Base-by-base conservation (phyloP, 192 early-diverging fungal genomes). In the Mortierella alpina region DNA sequence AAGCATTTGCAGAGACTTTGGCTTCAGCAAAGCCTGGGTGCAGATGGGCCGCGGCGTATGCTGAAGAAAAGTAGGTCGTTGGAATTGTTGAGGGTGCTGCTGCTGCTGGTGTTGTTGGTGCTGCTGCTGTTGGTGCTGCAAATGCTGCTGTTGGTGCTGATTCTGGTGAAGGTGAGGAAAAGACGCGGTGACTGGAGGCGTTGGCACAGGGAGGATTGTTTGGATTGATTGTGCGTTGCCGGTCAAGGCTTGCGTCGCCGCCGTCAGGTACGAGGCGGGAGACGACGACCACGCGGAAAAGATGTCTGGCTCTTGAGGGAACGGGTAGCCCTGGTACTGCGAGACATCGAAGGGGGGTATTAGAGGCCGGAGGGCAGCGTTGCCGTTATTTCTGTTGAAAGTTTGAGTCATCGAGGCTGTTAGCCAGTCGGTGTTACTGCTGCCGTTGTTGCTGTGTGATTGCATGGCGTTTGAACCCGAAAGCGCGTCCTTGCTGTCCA, bases 71-170 rank as follows among this genome's bases (percentile, higher is more conserved):
- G 13, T 4, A 12, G 31, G 63, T 39, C 7, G 22, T 23, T 17
- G 49, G 10, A 18, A 13, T 1, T 41, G 59, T 6, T 42, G 31
- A 12, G 59, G 10, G n/a, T 6, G 52, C 11, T 56, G 51, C 52
- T 71, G 59, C n/a, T 71, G 68, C 49, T 60, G 57, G 11, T 60
- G 68, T n/a, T 70, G 57, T 62, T 61, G 68, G 42, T 70, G 58
- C 53, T 70, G 68, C 20, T 44, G 39, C 18, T 53, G 59, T 52
- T 70, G 57, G n/a, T 60, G 68, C 18, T 58, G 40, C 44, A 48
- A 49, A 10, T 63, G 61, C n/a, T 65, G 59, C 39, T 61, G 59
- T 44, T 47, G 59, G 22, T 41, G 10, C 42, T 61, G 59, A 13
- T 61, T 39, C 7, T 61, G 59, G 7, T 7, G 22, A 13, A 22